Base-by-base conservation (phyloP, 2,329 filamentous ascomycete genomes). In the Spiromastix sp. region DNA sequence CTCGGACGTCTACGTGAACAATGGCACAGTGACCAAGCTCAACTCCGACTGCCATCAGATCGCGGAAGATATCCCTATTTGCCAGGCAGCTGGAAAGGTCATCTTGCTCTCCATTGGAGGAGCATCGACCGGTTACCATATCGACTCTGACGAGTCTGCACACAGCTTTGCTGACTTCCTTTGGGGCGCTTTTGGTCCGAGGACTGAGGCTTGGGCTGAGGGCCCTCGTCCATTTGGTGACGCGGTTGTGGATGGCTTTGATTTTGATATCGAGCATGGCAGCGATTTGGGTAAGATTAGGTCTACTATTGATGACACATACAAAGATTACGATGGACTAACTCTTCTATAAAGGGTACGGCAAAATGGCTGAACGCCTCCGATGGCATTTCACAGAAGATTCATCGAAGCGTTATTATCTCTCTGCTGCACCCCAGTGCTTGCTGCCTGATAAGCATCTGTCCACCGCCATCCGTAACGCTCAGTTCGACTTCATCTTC, bases 401-500 rank as follows among this genome's bases (percentile, higher is more conserved):
- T 30, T 44, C 55, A 2, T 21, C 20, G 3, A 33, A 31, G 39
- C 50, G 41, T 36, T 74, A 63, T 55, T 72, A 69, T 42, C 64
- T 72, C 42, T 70, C 68, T 4, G 66, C 56, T 12, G 67, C 70
- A 2, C 70, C 70, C n/a, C 69, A 73, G 45, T 73, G 70, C 43
- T 31, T 55, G 6, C 48, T 66, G 15, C 67, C 68, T 2, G 70
- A 74, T 44, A 44, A 46, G 15, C 62, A 67, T 34, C 57, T 73
- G 16, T 49, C 52, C n/a, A 34, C 57, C 24, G 63, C 66, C 5
- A 69, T 74, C 36, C 30, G 39, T 11, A 55, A 55, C 21, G 55
- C 66, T 6, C 41, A 42, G 7, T 70, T 73, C 44, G 70, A 74
- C 48, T 71, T 69, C 44, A 46, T 74, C 42, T 73, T 67, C 54